Evolutionary conservation across 2,329 filamentous ascomycete genomes (phyloP).

Genomic region (Clonostachys rhizophaga): DNA sequence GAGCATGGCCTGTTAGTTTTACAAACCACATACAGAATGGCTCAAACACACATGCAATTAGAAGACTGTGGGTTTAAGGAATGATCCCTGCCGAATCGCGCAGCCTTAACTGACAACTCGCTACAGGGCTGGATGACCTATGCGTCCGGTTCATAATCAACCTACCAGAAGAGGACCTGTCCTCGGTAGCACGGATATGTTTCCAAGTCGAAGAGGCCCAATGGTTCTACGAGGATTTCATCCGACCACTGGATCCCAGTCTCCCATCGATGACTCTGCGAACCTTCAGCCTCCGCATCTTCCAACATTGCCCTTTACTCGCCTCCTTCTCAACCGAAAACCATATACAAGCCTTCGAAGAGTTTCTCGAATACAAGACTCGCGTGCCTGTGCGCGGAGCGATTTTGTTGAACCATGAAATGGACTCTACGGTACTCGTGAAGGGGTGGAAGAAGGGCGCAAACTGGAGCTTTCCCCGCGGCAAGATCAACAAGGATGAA

Average conservation of each 20-base stretch:
- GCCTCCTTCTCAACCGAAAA: conserved; percentile 74
- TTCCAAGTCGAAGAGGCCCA: conserved; percentile 99
- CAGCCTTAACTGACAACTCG: conserved; percentile 3
- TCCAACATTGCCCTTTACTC: conserved; percentile 88
- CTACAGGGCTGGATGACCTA: conserved; percentile 86
- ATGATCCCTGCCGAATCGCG: not conserved
- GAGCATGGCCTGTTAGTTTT: too few relatives aligned
- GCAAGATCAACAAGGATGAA: conserved; percentile 98
- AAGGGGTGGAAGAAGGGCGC: conserved; percentile 98
- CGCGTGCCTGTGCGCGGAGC: conserved; percentile 90
- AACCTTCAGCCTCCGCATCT: conserved; percentile 84
- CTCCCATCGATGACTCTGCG: conserved; percentile 83
- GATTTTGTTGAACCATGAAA: conserved; percentile 86
- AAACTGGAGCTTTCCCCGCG: conserved; percentile 93
- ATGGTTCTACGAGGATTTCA: conserved; percentile 99
- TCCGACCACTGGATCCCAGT: conserved; percentile 80
- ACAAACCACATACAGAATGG: conserved; percentile 51
- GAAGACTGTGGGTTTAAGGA: conserved; percentile 67
- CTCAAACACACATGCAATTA: conserved; percentile 75
- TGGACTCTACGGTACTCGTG: conserved; percentile 91
- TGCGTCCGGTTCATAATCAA: conserved; percentile 99
- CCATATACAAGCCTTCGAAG: conserved; percentile 79
- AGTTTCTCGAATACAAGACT: conserved; percentile 93
- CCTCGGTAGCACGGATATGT: conserved; percentile 88
- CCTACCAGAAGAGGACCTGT: conserved; percentile 84